A percentile compares a stretch with the other conserved stretches of the same genome.
Conservation (phyloP, 108 stramenopile genomes). For the Conticribra weissflogii region DNA sequence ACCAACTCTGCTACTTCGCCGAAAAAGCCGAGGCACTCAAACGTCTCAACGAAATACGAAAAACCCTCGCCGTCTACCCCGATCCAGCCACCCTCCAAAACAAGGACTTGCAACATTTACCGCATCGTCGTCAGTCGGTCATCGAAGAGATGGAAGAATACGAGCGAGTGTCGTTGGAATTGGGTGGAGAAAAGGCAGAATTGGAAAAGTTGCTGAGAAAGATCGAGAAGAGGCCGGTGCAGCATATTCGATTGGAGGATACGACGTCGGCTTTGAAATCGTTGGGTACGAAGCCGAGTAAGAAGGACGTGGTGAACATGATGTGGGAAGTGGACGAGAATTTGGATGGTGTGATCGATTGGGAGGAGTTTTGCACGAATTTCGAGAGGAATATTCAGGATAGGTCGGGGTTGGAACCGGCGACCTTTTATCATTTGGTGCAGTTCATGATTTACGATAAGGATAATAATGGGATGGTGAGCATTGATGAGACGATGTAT, state of each 20-base stretch:
- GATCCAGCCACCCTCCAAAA: too few species aligned
- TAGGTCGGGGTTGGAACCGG: constrained; percentile 83
- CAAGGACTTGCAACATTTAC: too few species aligned
- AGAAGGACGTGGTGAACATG: constrained; percentile 85
- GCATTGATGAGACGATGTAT: constrained; percentile 91
- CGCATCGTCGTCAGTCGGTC: constrained; percentile 7
- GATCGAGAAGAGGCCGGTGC: constrained; percentile 37
- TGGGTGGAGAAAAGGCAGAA: constrained; percentile 34
- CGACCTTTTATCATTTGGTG: constrained; percentile 81
- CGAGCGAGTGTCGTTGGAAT: constrained; percentile 9
- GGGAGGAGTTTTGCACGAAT: constrained; percentile 88
- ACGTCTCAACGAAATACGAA: constrained; percentile 33
- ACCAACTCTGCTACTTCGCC: constrained; percentile 51
- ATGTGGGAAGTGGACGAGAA: constrained; percentile 95
- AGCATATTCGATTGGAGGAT: constrained; percentile 61
- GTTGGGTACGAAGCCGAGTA: constrained; percentile 63
- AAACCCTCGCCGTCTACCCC: constrained; percentile 27
- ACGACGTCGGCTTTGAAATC: constrained; percentile 65
- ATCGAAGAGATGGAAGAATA: constrained; percentile 19
- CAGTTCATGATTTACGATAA: constrained; percentile 92
- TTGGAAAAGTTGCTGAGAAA: constrained; percentile 33
- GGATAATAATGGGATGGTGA: constrained; percentile 69
- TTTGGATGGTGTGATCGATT: constrained; percentile 84
- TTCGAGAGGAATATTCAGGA: constrained; percentile 87
- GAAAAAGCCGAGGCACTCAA: constrained; percentile 46